Percentiles rank a stretch among this genome's conserved stretches.
Conservation (phyloP, 1,139 yeast species). For the Geotrichum carabidarum region DNA sequence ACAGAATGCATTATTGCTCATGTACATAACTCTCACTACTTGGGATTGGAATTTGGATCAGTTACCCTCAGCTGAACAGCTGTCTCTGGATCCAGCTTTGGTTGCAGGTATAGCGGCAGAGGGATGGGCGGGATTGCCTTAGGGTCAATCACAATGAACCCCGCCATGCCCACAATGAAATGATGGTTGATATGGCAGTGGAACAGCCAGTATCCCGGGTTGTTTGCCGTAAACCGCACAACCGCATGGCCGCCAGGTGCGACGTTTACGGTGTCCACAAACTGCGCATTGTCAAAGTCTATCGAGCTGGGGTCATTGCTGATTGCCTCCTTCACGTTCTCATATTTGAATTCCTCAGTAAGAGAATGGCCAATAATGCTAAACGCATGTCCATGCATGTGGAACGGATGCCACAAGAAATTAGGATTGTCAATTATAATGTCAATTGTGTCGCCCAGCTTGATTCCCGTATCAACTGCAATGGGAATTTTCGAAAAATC, state of each 20-base stretch:
- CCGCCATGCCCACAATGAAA: conserved; percentile 41
- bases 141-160: conserved; percentile 33
- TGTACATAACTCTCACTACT: no score
- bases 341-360: conserved; percentile 3
- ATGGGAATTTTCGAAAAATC: conserved; percentile 11
- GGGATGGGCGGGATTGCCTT: conserved; percentile 10
- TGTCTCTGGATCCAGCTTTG: conserved; percentile 7
- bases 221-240: conserved; percentile 30
- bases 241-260: conserved; percentile 39
- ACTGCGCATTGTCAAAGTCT: conserved; percentile 32
- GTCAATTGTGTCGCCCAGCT: conserved; percentile 35
- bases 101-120: conserved; percentile 8
- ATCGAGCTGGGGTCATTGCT: conserved; percentile 52
- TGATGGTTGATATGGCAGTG: conserved; percentile 43
- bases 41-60: background rate
- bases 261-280: conserved; percentile 54
- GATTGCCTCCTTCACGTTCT: conserved; percentile 32
- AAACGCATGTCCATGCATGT: conserved; percentile 40
- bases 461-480: conserved; percentile 28
- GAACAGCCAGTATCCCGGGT: conserved; percentile 33
- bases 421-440: conserved; percentile 35
- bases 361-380: conserved; percentile 25
- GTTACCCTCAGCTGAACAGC: conserved; percentile 1
- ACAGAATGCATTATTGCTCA: no score
- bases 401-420: conserved; percentile 38